A percentile compares a stretch with the other conserved stretches of the same genome.
Conservation (phyloP, 257 asterid genomes). For the Plectranthus barbatus region DNA sequence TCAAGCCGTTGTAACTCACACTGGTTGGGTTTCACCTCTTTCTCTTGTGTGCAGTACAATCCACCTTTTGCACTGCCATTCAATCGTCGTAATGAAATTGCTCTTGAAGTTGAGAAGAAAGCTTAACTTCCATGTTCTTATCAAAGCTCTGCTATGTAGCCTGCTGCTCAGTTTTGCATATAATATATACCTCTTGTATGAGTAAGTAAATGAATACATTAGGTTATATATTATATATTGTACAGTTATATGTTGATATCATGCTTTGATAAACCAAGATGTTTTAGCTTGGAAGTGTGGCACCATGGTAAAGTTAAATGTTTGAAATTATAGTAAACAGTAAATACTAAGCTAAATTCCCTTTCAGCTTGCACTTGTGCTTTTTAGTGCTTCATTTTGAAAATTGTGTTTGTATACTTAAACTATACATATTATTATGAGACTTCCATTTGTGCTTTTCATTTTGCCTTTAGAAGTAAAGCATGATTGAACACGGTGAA, state of each 20-base stretch:
- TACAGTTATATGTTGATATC: background rate
- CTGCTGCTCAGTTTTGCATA: background rate
- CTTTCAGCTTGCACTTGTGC: no score
- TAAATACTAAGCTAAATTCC: no score
- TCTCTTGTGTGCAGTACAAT: slow-evolving; percentile 84
- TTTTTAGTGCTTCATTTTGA: no score
- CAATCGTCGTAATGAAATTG: slow-evolving; percentile 80
- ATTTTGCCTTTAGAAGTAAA: no score
- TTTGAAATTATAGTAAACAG: no score
- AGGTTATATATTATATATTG: background rate
- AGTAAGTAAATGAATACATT: background rate
- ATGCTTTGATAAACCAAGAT: background rate
- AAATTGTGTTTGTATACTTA: no score
- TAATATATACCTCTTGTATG: background rate
- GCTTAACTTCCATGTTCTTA: slow-evolving; percentile 22
- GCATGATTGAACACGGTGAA: no score
- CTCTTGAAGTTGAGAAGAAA: slow-evolving; percentile 76
- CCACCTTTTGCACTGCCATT: slow-evolving; percentile 90
- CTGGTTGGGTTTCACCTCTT: slow-evolving; percentile 3
- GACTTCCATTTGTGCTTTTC: no score
- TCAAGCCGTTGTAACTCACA: no score
- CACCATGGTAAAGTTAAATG: no score
- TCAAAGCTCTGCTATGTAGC: background rate
- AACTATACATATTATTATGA: no score
- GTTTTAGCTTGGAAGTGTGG: no score